A percentile compares a stretch with the other conserved stretches of the same genome.
Conservation (phyloP, 371 early-diverging fungal species). For the Mucor saturninus region DNA sequence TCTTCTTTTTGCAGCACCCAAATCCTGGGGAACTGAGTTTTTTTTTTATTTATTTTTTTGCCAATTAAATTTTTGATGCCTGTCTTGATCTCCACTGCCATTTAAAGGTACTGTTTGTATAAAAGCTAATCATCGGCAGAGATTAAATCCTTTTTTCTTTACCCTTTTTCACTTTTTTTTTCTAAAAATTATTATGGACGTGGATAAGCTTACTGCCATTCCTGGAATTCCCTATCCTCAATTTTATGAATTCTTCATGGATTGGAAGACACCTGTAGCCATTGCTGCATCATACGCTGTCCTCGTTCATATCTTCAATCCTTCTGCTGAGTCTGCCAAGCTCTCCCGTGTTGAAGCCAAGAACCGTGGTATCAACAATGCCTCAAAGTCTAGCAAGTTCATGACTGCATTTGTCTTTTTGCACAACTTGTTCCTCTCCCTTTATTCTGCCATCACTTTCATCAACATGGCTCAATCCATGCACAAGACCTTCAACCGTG, state of each 20-base stretch:
- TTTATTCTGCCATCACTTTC: constrained; percentile 76
- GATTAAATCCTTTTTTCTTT: background rate
- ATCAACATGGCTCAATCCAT: constrained; percentile 63
- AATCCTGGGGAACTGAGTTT: constrained; percentile 26
- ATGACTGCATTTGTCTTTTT: constrained; percentile 79
- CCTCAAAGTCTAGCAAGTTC: constrained; percentile 39
- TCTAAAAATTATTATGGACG: constrained; percentile 14
- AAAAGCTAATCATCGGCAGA: background rate
- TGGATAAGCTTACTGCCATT: constrained; percentile 43
- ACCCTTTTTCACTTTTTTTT: constrained; percentile 5
- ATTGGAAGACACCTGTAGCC: constrained; percentile 75
- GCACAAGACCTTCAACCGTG: constrained; percentile 49
- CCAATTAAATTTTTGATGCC: constrained; percentile 1
- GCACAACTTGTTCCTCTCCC: constrained; percentile 74
- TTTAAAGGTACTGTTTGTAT: too few relatives aligned
- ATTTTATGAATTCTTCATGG: constrained; percentile 72
- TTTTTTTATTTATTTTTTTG: background rate
- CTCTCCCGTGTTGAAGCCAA: constrained; percentile 61
- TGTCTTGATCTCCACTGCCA: background rate
- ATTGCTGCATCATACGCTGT: constrained; percentile 64
- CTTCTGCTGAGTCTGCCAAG: constrained; percentile 51
- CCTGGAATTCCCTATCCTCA: constrained; percentile 66
- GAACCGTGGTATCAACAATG: constrained; percentile 47
- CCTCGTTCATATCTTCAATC: constrained; percentile 63
- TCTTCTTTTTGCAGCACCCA: constrained; percentile 12